phyloP scores from a whole-genome alignment of 805 yeast species.

The Saturnispora sekii region DNA sequence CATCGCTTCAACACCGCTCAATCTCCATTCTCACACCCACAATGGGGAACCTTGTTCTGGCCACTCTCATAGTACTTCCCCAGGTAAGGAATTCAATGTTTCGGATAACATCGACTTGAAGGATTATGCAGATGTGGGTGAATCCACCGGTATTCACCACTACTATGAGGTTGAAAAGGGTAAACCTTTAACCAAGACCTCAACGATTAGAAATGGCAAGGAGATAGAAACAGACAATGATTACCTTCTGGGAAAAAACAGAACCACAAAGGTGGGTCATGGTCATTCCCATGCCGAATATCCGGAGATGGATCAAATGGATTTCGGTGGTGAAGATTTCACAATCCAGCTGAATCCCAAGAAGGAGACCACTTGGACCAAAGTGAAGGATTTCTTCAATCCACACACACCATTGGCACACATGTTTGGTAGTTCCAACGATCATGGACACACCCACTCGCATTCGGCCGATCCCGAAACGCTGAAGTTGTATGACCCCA shows the following conservation, averaged over 20 bases:
- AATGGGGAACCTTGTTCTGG: conserved; percentile 6
- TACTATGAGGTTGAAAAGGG: conserved; percentile 10
- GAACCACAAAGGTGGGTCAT: conserved; percentile 15
- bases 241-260: conserved; percentile 3
- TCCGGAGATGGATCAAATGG: conserved; percentile 22
- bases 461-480: conserved; percentile 34
- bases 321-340: conserved; percentile 23
- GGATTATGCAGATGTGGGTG: neutral
- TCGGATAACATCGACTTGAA: neutral
- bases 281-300: conserved; percentile 25
- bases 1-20: too few relatives aligned
- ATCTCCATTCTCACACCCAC: conserved; percentile 8
- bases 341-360: conserved; percentile 17
- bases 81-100: neutral
- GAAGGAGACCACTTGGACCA: conserved; percentile 19
- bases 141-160: conserved; percentile 11
- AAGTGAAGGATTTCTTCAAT: conserved; percentile 26
- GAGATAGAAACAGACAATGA: conserved; percentile 1
- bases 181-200: conserved; percentile 7
- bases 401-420: conserved; percentile 28
- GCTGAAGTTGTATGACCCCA: conserved; percentile 35
- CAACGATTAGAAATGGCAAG: conserved; percentile 9
- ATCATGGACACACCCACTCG: conserved; percentile 25
- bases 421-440: conserved; percentile 13
- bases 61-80: conserved; percentile 7